Evolutionary conservation across 495 filamentous ascomycete species (phyloP).

Genomic region (Penicillium parvum): DNA sequence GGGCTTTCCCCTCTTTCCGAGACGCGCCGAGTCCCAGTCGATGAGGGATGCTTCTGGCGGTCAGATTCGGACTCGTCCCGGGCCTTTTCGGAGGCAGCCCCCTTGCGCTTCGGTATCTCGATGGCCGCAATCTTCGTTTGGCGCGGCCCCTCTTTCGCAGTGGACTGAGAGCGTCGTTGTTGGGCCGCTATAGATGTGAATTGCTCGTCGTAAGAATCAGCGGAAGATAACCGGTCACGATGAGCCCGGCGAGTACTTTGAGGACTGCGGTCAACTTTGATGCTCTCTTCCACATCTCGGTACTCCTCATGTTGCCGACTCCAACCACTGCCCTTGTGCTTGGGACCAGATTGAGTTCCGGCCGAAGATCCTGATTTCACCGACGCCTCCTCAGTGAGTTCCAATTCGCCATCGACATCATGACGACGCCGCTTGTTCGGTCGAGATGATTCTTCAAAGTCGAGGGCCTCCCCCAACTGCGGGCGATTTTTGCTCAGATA

Average conservation of each 20-base stretch:
- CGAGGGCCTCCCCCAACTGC: constrained; percentile 8
- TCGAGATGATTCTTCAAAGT: constrained; percentile 19
- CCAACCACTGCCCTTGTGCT: constrained; percentile 7
- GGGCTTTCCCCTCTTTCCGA: constrained; percentile 33
- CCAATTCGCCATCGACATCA: constrained; percentile 6
- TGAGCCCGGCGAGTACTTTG: not conserved
- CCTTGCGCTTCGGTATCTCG: constrained; percentile 8
- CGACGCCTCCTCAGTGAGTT: constrained; percentile 12
- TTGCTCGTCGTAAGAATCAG: constrained; percentile 13
- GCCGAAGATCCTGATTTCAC: constrained; percentile 2
- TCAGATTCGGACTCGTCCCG: not conserved
- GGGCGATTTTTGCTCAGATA: not conserved
- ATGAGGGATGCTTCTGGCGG: not conserved
- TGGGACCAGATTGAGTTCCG: constrained; percentile 12
- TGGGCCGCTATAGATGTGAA: constrained; percentile 28
- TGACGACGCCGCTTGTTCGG: constrained; percentile 33
- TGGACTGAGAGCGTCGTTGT: constrained; percentile 20
- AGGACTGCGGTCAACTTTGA: constrained; percentile 2
- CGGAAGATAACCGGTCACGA: constrained; percentile 3
- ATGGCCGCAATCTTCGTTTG: constrained; percentile 10
- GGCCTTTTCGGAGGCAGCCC: not conserved
- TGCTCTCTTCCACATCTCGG: constrained; percentile 18
- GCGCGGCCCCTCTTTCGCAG: not conserved
- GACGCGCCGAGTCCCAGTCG: constrained; percentile 5
- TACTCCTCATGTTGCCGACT: constrained; percentile 13